A percentile compares a stretch with the other conserved stretches of the same genome.
These are phyloP conservation scores for Saitozyma podzolica DNA, from an alignment of 768 basidiomycete species.

Conservation along the genomic window DNA sequence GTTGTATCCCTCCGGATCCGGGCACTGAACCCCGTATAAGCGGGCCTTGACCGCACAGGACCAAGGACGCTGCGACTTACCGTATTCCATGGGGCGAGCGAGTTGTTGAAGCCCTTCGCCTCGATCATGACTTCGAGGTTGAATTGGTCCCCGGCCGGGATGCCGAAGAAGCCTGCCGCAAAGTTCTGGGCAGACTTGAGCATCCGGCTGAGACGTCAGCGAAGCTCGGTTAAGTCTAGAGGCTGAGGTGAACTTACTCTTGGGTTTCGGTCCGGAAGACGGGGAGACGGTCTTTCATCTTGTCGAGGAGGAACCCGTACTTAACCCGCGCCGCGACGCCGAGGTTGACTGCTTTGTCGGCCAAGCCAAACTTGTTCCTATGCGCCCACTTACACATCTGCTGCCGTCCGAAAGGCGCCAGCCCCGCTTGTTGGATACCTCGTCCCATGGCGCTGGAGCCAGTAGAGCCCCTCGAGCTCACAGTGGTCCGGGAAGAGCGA, in stretches of 20 bases:
- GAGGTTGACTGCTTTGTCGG: constrained; percentile 57
- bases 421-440: constrained; percentile 45
- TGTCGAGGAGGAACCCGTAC: constrained; percentile 75
- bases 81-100: constrained; percentile 80
- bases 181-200: constrained; percentile 56
- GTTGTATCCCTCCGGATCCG: constrained; percentile 28
- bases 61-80: constrained; percentile 13
- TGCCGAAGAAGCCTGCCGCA: constrained; percentile 71
- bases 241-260: constrained; percentile 49
- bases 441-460: constrained; percentile 51
- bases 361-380: neutral
- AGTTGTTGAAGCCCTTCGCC: constrained; percentile 69
- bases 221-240: neutral
- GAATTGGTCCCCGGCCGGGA: constrained; percentile 66
- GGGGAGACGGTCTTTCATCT: constrained; percentile 67
- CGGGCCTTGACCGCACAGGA: neutral
- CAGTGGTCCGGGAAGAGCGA: constrained; percentile 41
- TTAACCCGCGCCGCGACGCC: constrained; percentile 67
- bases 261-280: constrained; percentile 79
- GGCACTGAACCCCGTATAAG: constrained; percentile 18
- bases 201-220: constrained; percentile 58
- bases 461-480: constrained; percentile 42
- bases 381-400: constrained; percentile 61
- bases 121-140: constrained; percentile 78
- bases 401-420: too few relatives aligned